These are phyloP conservation scores for Monosporozyma solicola DNA, from an alignment of 805 yeast species.

Conservation along the genomic window DNA sequence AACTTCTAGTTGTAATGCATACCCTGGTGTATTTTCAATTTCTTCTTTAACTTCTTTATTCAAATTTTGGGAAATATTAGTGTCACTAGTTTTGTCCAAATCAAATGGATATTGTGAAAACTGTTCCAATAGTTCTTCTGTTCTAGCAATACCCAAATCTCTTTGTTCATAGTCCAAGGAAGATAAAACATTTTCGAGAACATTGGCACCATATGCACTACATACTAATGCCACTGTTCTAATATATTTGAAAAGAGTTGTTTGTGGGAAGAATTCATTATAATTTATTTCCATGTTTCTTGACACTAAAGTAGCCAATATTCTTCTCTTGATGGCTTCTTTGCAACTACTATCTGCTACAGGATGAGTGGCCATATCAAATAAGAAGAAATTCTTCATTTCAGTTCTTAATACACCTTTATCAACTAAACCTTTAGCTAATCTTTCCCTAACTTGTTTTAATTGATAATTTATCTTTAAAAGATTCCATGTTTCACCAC, in stretches of 20 bases:
- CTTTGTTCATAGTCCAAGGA: slow-evolving; percentile 76
- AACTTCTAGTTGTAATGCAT: slow-evolving; percentile 70
- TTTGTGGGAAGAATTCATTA: slow-evolving; percentile 58
- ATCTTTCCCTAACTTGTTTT: slow-evolving; percentile 92
- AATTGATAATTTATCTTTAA: slow-evolving; percentile 90
- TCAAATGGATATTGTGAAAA: slow-evolving; percentile 81
- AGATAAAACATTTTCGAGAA: slow-evolving; percentile 77
- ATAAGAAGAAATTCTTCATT: slow-evolving; percentile 83
- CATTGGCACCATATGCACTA: slow-evolving; percentile 93
- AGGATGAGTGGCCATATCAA: slow-evolving; percentile 99
- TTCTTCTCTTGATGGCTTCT: slow-evolving; percentile 67
- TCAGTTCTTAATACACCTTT: slow-evolving; percentile 95
- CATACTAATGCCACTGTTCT: slow-evolving; percentile 77
- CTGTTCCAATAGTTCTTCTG: slow-evolving; percentile 82
- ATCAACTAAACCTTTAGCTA: slow-evolving; percentile 94
- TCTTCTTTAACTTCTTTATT: slow-evolving; percentile 38
- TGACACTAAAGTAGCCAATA: slow-evolving; percentile 57
- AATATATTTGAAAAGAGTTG: slow-evolving; percentile 57
- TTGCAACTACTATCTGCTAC: slow-evolving; percentile 79
- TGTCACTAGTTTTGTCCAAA: slow-evolving; percentile 42
- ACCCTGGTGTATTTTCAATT: slow-evolving; percentile 31
- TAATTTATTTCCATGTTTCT: slow-evolving; percentile 56
- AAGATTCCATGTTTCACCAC: slow-evolving; percentile 96
- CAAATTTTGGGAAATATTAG: slow-evolving; percentile 67
- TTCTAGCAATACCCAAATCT: slow-evolving; percentile 85